These are phyloP conservation scores for Aureobasidium sp. DNA, from an alignment of 2,329 filamentous ascomycete species.

Conservation along the genomic window DNA sequence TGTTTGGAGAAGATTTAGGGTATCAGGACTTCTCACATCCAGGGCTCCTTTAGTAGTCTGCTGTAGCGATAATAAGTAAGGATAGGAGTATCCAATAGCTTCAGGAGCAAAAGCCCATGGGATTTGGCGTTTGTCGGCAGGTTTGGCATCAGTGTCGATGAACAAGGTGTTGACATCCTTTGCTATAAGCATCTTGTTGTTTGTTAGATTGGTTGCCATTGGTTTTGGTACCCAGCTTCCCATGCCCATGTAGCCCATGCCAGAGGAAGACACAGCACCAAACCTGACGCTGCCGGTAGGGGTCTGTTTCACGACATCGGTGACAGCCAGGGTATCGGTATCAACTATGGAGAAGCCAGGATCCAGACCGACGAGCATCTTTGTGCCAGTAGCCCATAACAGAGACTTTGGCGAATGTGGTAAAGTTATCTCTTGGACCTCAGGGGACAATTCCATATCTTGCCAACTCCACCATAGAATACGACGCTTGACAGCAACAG, in stretches of 20 bases:
- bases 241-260: constrained; percentile 96
- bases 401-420: constrained; percentile 79
- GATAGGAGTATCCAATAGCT: constrained; percentile 91
- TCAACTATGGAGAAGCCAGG: constrained; percentile 87
- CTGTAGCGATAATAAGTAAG: constrained; percentile 84
- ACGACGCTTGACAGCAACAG: constrained; percentile 86
- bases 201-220: constrained; percentile 71
- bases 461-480: constrained; percentile 93
- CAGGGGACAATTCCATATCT: constrained; percentile 75
- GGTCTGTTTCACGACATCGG: constrained; percentile 73
- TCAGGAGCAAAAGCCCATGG: constrained; percentile 86
- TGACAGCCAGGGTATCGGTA: constrained; percentile 63
- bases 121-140: constrained; percentile 78
- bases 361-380: constrained; percentile 83
- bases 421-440: constrained; percentile 69
- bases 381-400: constrained; percentile 84
- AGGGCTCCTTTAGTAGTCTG: constrained; percentile 68
- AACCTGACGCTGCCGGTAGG: constrained; percentile 63
- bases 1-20: constrained; percentile 79
- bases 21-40: constrained; percentile 89
- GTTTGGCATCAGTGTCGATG: constrained; percentile 74
- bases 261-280: constrained; percentile 72
- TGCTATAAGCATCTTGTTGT: constrained; percentile 85
- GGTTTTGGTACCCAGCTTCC: constrained; percentile 88
- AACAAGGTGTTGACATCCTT: constrained; percentile 96